These are phyloP conservation scores for Goniomonas avonlea DNA, from an alignment of 78 protist species.

Conservation along the genomic window DNA sequence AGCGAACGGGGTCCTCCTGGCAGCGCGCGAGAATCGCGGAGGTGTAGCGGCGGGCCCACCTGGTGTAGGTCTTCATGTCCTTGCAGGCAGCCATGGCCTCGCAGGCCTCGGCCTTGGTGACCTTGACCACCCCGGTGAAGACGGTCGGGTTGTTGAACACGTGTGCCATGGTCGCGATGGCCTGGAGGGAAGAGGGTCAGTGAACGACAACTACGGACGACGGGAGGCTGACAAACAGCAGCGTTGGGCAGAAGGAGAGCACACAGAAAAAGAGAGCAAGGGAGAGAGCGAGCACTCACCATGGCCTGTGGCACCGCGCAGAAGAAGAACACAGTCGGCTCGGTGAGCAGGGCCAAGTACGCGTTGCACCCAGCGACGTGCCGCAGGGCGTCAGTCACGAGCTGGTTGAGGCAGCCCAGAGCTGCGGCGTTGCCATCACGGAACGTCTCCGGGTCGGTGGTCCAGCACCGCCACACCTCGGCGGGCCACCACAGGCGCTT, in stretches of 20 bases:
- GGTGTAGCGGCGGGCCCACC: too few relatives aligned
- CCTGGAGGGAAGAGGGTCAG: too few relatives aligned
- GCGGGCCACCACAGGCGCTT: slow-evolving; percentile 78
- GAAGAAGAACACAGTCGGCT: slow-evolving; percentile 57
- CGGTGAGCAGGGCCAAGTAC: slow-evolving; percentile 59
- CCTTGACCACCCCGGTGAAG: slow-evolving; percentile 69
- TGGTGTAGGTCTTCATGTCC: too few relatives aligned
- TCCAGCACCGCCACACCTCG: slow-evolving; percentile 55
- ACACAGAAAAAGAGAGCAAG: too few relatives aligned
- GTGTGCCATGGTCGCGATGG: slow-evolving; percentile 71
- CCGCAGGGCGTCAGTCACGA: slow-evolving; percentile 74
- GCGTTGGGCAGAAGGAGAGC: too few relatives aligned
- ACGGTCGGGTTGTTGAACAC: slow-evolving; percentile 73
- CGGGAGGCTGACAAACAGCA: too few relatives aligned
- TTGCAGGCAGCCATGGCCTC: too few relatives aligned
- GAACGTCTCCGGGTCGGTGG: slow-evolving; percentile 13
- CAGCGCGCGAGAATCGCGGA: too few relatives aligned
- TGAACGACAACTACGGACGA: not conserved
- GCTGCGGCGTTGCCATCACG: slow-evolving; percentile 34
- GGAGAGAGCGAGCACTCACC: too few relatives aligned
- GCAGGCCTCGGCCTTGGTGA: too few relatives aligned
- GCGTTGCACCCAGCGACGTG: slow-evolving; percentile 61
- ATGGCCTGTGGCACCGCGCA: slow-evolving; percentile 89
- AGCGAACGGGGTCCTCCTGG: too few relatives aligned
- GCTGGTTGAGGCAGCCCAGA: slow-evolving; percentile 72